A percentile compares a stretch with the other conserved stretches of the same genome.
Conservation (phyloP, 768 basidiomycete genomes). For the Steccherinum ochraceum region DNA sequence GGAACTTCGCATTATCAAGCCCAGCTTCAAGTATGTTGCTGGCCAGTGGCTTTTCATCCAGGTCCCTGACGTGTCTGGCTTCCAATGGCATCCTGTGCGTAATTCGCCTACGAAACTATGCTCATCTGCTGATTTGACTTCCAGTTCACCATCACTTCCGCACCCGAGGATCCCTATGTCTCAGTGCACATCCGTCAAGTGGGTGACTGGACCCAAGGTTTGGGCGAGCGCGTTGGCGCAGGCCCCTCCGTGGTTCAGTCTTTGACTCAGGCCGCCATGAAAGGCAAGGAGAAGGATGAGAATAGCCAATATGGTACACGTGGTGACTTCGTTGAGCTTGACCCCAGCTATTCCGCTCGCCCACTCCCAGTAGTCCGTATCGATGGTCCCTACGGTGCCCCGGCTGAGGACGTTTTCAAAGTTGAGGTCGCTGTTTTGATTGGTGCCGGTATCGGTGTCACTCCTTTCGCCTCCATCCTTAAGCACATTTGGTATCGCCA, state of each 20-base stretch:
- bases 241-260: slow-evolving; percentile 70
- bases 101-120: background rate
- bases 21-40: slow-evolving; percentile 85
- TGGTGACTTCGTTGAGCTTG: slow-evolving; percentile 80
- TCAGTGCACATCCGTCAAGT: slow-evolving; percentile 92
- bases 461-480: slow-evolving; percentile 90
- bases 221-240: slow-evolving; percentile 83
- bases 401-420: slow-evolving; percentile 85
- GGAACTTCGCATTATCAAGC: slow-evolving; percentile 90
- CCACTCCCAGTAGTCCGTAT: slow-evolving; percentile 68
- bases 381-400: slow-evolving; percentile 91
- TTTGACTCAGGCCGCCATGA: slow-evolving; percentile 76
- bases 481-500: slow-evolving; percentile 97
- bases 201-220: slow-evolving; percentile 78
- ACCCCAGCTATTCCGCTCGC: slow-evolving; percentile 38
- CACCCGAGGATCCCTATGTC: slow-evolving; percentile 90
- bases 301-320: slow-evolving; percentile 37
- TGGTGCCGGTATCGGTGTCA: slow-evolving; percentile 94
- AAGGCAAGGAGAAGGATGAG: slow-evolving; percentile 62
- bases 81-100: slow-evolving; percentile 95
- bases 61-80: slow-evolving; percentile 75
- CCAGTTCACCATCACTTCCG: slow-evolving; percentile 92
- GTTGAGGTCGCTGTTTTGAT: slow-evolving; percentile 86
- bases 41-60: slow-evolving; percentile 92
- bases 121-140: background rate